Percentiles rank a stretch among this genome's conserved stretches.
Conservation (phyloP, 169 alveolate species). For the Plasmodium cynomolgi region DNA sequence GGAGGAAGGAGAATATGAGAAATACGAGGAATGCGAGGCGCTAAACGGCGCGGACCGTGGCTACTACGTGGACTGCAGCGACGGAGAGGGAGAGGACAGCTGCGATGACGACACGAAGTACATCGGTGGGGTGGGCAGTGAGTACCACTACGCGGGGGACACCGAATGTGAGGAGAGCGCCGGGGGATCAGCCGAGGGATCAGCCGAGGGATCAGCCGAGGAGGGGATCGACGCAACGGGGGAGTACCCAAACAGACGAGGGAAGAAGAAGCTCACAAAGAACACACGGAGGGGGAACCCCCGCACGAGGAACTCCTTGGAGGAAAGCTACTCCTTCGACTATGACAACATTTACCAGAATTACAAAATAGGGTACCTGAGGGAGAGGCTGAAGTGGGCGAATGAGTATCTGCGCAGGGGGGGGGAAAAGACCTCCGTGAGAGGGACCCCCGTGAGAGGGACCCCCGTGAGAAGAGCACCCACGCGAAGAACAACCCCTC, state of each 20-base stretch:
- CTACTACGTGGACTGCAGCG: neutral
- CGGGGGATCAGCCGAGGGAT: neutral
- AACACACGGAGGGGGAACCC: neutral
- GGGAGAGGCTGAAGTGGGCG: constrained; percentile 40
- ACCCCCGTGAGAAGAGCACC: neutral
- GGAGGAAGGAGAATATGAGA: neutral
- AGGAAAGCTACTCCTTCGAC: constrained; percentile 36
- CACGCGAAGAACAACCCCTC: neutral
- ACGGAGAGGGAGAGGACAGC: neutral
- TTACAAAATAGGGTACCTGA: constrained; percentile 52
- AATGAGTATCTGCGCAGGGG: constrained; percentile 31
- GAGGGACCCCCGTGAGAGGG: neutral
- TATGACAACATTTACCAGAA: constrained; percentile 36
- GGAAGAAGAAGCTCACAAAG: neutral
- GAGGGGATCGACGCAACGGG: neutral
- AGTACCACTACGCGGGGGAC: neutral
- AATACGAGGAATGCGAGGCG: neutral
- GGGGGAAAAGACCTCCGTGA: neutral
- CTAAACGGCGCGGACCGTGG: neutral
- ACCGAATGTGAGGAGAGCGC: neutral
- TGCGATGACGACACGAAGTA: constrained; percentile 12
- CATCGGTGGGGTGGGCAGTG: neutral
- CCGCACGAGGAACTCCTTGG: neutral
- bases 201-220: neutral
- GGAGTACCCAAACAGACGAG: neutral